phyloP scores from a whole-genome alignment of 257 asterid genomes.

The Fraxinus quadrangulata region DNA sequence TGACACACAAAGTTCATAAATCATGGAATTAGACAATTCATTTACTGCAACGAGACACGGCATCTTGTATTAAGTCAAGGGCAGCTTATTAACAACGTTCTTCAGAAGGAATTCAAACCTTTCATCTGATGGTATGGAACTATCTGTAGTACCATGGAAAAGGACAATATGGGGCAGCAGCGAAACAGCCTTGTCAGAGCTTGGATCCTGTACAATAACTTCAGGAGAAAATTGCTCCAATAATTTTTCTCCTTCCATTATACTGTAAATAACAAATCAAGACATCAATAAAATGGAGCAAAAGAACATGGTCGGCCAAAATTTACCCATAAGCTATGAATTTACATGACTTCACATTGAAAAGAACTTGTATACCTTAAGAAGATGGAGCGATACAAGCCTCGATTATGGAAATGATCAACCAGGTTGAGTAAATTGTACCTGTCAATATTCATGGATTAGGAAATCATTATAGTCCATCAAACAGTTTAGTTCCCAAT shows the following conservation, averaged over 20 bases:
- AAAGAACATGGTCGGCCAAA: conserved; percentile 12
- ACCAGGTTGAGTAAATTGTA: conserved; percentile 78
- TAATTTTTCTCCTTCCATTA: conserved; percentile 92
- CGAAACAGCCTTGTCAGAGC: conserved; percentile 41
- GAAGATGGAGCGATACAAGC: conserved; percentile 88
- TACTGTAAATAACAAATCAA: conserved; percentile 47
- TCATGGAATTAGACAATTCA: conserved; percentile 21
- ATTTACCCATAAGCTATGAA: neutral
- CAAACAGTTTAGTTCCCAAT: conserved; percentile 2
- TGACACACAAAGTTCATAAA: neutral
- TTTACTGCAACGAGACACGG: conserved; percentile 13
- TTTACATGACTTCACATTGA: conserved; percentile 4
- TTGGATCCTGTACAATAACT: conserved; percentile 48
- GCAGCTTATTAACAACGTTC: conserved; percentile 14
- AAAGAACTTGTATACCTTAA: conserved; percentile 56
- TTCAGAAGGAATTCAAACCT: conserved; percentile 56
- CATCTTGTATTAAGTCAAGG: neutral
- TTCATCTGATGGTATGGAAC: conserved; percentile 76
- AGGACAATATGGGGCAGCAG: conserved; percentile 75
- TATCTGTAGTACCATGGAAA: conserved; percentile 80
- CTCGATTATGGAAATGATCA: conserved; percentile 89
- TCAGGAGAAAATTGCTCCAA: conserved; percentile 83
- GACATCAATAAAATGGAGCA: conserved; percentile 16
- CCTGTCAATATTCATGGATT: conserved; percentile 43
- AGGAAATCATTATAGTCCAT: conserved; percentile 11